These are phyloP conservation scores for Annulohypoxylon truncatum DNA, from an alignment of 2,329 filamentous ascomycete genomes.

Conservation along the genomic window DNA sequence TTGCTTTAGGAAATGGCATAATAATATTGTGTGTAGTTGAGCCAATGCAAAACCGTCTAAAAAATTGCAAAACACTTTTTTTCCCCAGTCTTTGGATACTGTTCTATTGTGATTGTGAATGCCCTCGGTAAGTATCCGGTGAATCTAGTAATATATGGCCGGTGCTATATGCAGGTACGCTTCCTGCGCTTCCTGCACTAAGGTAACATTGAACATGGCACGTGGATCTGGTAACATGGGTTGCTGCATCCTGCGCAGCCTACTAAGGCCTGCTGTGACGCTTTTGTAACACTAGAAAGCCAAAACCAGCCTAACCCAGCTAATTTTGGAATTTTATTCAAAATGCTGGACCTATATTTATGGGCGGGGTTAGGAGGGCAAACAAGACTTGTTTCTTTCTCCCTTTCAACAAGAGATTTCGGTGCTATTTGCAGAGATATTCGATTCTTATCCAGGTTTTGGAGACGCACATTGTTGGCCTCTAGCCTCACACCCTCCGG, in stretches of 20 bases:
- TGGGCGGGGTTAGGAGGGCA: background rate
- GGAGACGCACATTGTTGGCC: background rate
- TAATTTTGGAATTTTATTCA: background rate
- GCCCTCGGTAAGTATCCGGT: no score
- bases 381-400: background rate
- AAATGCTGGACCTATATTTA: background rate
- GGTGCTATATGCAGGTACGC: constrained; percentile 12
- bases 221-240: background rate
- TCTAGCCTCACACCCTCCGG: background rate
- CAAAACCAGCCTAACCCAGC: background rate
- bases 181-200: background rate
- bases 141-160: background rate
- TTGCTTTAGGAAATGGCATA: constrained; percentile 11
- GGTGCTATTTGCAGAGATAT: background rate
- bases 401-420: background rate
- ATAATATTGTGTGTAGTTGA: constrained; percentile 3
- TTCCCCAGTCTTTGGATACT: background rate
- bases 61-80: background rate
- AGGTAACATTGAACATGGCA: constrained; percentile 28
- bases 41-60: constrained; percentile 2
- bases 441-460: background rate
- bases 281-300: constrained; percentile 13
- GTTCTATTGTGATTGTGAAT: no score
- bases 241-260: constrained; percentile 1
- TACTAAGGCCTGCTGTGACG: constrained; percentile 5